phyloP scores from a whole-genome alignment of 2,329 filamentous ascomycete species.

The Trichoderma sp. region DNA sequence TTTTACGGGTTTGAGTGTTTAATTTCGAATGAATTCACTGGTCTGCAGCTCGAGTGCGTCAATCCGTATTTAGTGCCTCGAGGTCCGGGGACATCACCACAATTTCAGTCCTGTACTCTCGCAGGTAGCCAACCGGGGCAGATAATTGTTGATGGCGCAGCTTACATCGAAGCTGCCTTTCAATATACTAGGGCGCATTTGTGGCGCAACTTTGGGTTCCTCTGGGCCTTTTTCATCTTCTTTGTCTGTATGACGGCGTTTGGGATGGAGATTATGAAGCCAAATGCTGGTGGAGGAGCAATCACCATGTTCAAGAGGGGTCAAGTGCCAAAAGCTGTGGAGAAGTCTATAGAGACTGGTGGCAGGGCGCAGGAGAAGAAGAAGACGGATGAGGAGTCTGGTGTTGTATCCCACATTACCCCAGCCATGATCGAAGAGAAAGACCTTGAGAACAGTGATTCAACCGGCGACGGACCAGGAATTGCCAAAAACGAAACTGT shows the following conservation, averaged over 20 bases:
- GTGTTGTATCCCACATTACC: constrained; percentile 42
- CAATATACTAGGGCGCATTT: constrained; percentile 55
- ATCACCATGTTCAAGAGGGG: constrained; percentile 62
- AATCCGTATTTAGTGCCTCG: constrained; percentile 56
- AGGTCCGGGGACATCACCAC: constrained; percentile 29
- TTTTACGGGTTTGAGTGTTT: constrained; percentile 69
- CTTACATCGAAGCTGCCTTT: constrained; percentile 53
- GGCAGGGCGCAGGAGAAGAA: constrained; percentile 34
- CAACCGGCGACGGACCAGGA: constrained; percentile 35
- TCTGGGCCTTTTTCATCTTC: constrained; percentile 71
- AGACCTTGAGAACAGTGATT: constrained; percentile 29
- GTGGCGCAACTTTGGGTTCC: constrained; percentile 75
- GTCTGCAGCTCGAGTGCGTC: constrained; percentile 55
- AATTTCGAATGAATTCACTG: constrained; percentile 61
- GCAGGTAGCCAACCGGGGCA: constrained; percentile 45
- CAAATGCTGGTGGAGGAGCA: constrained; percentile 56
- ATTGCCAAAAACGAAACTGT: constrained; percentile 61
- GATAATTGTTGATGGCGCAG: constrained; percentile 49
- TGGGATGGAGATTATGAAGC: constrained; percentile 64
- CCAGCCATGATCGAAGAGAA: constrained; percentile 55
- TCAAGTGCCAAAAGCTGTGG: constrained; percentile 56
- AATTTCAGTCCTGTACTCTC: constrained; percentile 54
- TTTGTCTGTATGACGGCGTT: constrained; percentile 71
- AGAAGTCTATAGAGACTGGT: constrained; percentile 54
- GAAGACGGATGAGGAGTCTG: constrained; percentile 49